A percentile compares a stretch with the other conserved stretches of the same genome.
Evolutionary conservation across 345 rosid species (phyloP).

Genomic region (Lepidium didymum): DNA sequence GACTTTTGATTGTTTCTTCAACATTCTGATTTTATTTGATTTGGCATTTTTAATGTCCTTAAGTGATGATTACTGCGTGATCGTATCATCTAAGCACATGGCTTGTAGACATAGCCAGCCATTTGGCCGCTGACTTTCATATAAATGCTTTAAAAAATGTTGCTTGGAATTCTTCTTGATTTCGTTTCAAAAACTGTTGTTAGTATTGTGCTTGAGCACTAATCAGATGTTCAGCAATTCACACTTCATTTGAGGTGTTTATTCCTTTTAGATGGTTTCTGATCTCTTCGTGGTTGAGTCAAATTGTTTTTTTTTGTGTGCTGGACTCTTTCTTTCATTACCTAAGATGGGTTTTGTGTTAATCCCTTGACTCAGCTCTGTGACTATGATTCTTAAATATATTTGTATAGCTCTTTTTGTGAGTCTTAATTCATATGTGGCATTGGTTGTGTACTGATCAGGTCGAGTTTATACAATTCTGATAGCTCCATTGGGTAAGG

Average conservation of each 20-base stretch:
- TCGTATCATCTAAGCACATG: conserved; percentile 16
- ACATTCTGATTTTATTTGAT: conserved; percentile 11
- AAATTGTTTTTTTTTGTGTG: neutral
- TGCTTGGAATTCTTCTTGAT: conserved; percentile 6
- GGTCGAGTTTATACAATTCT: neutral
- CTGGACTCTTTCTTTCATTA: conserved; percentile 16
- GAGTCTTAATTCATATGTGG: neutral
- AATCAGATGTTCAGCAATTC: neutral
- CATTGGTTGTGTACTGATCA: neutral
- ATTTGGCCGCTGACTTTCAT: conserved; percentile 16
- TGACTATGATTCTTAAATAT: neutral
- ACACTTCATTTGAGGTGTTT: neutral
- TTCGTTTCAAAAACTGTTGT: neutral
- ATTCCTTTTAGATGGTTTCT: neutral
- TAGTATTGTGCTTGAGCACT: conserved; percentile 29
- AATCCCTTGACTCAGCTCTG: neutral
- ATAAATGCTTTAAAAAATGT: neutral
- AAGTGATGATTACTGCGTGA: conserved; percentile 10
- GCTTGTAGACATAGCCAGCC: conserved; percentile 20
- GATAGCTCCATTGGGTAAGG: neutral
- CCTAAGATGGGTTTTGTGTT: neutral
- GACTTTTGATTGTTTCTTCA: conserved; percentile 12
- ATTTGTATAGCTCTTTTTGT: neutral
- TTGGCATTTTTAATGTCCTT: neutral
- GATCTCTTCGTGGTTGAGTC: conserved; percentile 27